Evolutionary conservation across 2,329 filamentous ascomycete genomes (phyloP).

Genomic region (Pseudogymnoascus destructans): DNA sequence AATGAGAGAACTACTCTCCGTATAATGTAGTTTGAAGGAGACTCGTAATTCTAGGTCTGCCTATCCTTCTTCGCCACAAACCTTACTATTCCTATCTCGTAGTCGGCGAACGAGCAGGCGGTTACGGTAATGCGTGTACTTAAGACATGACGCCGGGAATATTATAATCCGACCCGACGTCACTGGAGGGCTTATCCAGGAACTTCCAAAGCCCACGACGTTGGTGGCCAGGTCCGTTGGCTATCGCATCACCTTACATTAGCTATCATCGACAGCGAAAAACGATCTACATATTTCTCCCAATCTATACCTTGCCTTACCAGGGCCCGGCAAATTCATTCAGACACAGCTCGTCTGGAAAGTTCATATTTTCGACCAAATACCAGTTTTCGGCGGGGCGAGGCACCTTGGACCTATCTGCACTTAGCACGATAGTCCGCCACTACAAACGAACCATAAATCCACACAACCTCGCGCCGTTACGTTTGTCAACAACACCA

Average conservation of each 20-base stretch:
- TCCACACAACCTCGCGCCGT: not conserved
- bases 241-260: not conserved
- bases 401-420: not conserved
- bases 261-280: not conserved
- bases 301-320: not conserved
- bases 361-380: not conserved
- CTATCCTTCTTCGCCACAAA: slow-evolving; percentile 1
- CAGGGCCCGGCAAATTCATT: not conserved
- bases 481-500: not conserved
- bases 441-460: slow-evolving; percentile 5
- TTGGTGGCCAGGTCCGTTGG: not conserved
- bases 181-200: slow-evolving; percentile 6
- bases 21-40: not conserved
- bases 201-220: slow-evolving; percentile 3
- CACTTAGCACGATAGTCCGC: slow-evolving; percentile 1
- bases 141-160: not conserved
- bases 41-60: not conserved
- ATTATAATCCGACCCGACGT: not conserved
- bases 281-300: not conserved
- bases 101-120: not conserved
- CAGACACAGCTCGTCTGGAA: not conserved
- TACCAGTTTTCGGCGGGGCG: not conserved
- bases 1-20: slow-evolving; percentile 5
- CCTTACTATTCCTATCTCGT: slow-evolving; percentile 6
- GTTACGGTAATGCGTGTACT: not conserved